These are phyloP conservation scores for Anacardium occidentale DNA, from an alignment of 345 rosid genomes.

Conservation along the genomic window DNA sequence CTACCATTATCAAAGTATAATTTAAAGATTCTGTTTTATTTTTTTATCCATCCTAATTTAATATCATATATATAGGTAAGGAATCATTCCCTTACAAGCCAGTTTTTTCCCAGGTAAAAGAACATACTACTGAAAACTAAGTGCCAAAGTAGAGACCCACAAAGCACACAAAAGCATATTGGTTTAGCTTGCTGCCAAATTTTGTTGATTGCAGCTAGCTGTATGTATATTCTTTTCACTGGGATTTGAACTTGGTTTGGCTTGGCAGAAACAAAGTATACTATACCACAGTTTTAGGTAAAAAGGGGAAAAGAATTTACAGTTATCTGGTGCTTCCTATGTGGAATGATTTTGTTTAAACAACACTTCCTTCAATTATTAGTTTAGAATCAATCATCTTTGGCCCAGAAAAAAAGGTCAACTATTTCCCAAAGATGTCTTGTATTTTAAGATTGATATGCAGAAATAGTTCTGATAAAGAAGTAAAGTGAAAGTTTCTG, in stretches of 20 bases:
- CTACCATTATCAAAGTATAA: no score
- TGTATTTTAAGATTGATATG: neutral
- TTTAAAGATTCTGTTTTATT: no score
- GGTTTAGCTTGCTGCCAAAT: neutral
- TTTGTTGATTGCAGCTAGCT: neutral
- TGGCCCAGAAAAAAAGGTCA: neutral
- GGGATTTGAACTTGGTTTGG: neutral
- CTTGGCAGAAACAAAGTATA: neutral
- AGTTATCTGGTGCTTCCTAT: neutral
- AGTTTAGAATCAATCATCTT: neutral
- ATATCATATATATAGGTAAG: no score
- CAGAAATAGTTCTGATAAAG: neutral
- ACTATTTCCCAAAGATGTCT: neutral
- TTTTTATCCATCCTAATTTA: no score
- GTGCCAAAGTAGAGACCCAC: no score
- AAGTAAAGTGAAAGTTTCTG: slow-evolving; percentile 3
- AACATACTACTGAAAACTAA: no score
- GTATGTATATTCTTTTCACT: neutral
- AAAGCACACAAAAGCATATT: neutral
- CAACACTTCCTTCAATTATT: neutral
- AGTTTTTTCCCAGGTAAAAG: no score
- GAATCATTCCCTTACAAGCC: no score
- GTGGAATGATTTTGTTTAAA: slow-evolving; percentile 7
- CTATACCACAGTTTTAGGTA: neutral
- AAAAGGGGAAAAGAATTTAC: neutral